Evolutionary conservation across 73 alveolate genomes (phyloP).

Genomic region (Durusdinium trenchii): DNA sequence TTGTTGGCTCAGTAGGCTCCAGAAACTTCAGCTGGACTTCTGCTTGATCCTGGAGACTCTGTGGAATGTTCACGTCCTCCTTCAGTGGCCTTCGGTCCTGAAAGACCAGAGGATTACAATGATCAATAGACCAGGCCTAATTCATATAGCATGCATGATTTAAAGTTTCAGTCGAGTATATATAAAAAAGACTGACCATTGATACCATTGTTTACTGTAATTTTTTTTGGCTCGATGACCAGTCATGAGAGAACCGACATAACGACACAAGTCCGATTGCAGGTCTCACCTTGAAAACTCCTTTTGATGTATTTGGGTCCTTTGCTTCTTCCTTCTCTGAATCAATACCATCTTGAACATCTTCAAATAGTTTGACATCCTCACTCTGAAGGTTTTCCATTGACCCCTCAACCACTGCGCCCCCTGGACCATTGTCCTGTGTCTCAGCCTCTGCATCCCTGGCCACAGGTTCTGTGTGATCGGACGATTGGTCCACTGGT

Average conservation of each 20-base stretch:
- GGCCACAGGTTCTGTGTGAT: background rate
- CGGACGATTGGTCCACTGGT: background rate
- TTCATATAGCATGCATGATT: background rate
- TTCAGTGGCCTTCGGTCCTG: constrained; percentile 31
- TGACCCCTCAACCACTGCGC: background rate
- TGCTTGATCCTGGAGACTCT: constrained; percentile 16
- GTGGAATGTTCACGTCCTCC: background rate
- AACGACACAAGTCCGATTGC: background rate
- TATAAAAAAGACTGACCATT: background rate
- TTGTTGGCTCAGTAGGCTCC: background rate
- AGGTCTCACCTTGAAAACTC: background rate
- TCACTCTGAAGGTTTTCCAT: too few relatives aligned
- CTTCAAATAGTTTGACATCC: too few relatives aligned
- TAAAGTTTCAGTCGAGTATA: background rate
- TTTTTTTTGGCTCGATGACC: background rate
- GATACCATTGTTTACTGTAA: background rate
- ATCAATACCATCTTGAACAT: background rate
- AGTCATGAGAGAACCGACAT: background rate
- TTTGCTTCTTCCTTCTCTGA: background rate
- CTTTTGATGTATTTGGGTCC: background rate
- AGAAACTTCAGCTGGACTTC: background rate
- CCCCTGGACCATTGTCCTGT: background rate
- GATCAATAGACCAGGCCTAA: too few relatives aligned
- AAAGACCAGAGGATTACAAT: too few relatives aligned
- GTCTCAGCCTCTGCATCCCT: background rate